Conservation (phyloP, 768 basidiomycete species). For the Pleurotus eryngii region DNA sequence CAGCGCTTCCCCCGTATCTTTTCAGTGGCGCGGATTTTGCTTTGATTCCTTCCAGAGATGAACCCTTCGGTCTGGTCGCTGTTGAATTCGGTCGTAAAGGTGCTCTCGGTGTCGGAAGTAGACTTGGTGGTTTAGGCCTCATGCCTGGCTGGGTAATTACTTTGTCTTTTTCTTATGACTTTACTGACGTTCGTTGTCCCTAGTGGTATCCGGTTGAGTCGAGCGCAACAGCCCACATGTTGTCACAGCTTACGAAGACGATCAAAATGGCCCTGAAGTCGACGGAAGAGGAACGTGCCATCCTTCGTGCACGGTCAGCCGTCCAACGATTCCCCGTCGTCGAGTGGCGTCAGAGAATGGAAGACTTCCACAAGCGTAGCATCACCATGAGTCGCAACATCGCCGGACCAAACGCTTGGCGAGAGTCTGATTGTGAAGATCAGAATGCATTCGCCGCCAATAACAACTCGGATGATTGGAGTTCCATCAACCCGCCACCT, state of each 20-base stretch:
- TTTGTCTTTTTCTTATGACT: neutral
- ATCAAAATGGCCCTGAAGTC: conserved; percentile 94
- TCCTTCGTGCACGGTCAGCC: conserved; percentile 90
- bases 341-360: conserved; percentile 94
- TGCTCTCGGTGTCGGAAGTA: conserved; percentile 92
- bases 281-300: conserved; percentile 84
- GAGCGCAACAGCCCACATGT: conserved; percentile 87
- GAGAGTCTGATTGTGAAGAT: conserved; percentile 63
- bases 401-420: conserved; percentile 77
- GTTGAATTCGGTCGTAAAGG: conserved; percentile 97
- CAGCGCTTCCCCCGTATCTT: conserved; percentile 86
- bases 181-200: conserved; percentile 2
- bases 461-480: conserved; percentile 75
- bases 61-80: conserved; percentile 93
- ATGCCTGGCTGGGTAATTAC: conserved; percentile 94
- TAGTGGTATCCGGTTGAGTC: conserved; percentile 99
- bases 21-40: conserved; percentile 97
- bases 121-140: conserved; percentile 89
- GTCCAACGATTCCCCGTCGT: conserved; percentile 97
- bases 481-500: conserved; percentile 66
- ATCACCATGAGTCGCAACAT: conserved; percentile 66
- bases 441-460: conserved; percentile 42
- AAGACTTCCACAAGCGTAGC: conserved; percentile 90
- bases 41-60: conserved; percentile 92
- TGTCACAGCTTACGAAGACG: conserved; percentile 91